A percentile compares a stretch with the other conserved stretches of the same genome.
Evolutionary conservation across 352 stramenopile species (phyloP).

Genomic region (Pythium graminicola): DNA sequence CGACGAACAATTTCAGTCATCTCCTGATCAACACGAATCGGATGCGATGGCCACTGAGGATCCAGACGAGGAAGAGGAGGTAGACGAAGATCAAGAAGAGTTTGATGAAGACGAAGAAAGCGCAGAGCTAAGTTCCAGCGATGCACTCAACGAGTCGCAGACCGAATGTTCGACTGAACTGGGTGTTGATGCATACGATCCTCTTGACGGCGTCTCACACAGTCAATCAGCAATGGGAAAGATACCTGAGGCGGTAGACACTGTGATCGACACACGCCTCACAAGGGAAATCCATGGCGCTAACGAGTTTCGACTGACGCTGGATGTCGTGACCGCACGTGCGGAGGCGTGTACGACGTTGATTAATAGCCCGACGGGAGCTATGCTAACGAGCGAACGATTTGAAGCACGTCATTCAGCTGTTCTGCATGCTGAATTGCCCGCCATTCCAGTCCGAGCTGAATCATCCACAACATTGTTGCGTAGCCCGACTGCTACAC

Average conservation of each 20-base stretch:
- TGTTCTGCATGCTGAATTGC: neutral
- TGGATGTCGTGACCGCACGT: neutral
- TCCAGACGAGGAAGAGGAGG: neutral
- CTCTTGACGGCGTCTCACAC: neutral
- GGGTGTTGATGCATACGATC: neutral
- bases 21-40: too few relatives aligned
- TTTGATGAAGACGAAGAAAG: neutral
- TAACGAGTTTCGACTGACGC: neutral
- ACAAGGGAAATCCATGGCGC: too few relatives aligned
- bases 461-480: constrained; percentile 5
- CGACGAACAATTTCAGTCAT: too few relatives aligned
- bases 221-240: neutral
- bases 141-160: neutral
- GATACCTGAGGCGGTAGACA: neutral
- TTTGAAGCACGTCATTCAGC: neutral
- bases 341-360: neutral
- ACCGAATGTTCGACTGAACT: neutral
- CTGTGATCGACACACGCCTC: too few relatives aligned
- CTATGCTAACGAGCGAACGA: neutral
- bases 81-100: constrained; percentile 3
- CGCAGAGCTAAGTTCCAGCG: neutral
- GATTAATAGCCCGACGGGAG: neutral
- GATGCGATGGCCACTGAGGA: too few relatives aligned
- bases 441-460: neutral
- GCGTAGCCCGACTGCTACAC: constrained; percentile 2